Base-by-base conservation (phyloP, 148 eudicot species). In the Nepenthes gracilis region DNA sequence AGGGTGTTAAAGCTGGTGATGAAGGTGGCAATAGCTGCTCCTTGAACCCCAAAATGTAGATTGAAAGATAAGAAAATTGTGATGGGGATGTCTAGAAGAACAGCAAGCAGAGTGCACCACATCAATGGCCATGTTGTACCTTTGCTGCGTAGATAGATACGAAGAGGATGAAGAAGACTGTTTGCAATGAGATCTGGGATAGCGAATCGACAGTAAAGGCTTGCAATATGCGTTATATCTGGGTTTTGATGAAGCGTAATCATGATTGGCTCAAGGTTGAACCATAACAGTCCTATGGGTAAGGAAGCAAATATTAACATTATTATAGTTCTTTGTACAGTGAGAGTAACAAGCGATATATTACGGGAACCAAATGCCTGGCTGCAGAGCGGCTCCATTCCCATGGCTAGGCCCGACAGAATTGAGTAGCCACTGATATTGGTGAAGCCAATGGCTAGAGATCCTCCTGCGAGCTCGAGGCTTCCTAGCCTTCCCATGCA, bases 381-480 rank as follows among this genome's bases (percentile, higher is more conserved):
- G 86, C 93, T 89, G 64, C 93, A 89, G 15, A 89, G 72, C 47
- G 96, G 96, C 68, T 89, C 96, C 93, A 89, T 83, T 36, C 96
- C 96, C 85, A 75, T 77, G 66, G 96, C 87, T 58, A 89, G 79
- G 56, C 96, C 96, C 35, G 80, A 85, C 33, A 89, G 67, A 56
- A 89, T 84, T 4, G 96, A 89, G 80, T 89, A 85, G 56, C 93
- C 96, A 7, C 77, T 85, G 58, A 89, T 89, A 70, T 89, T 89
- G 70, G 93, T 76, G 81, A 89, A 86, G 38, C 96, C 94, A 34
- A 89, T 86, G 63, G 96, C 96, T 64, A 89, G 73, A 64, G 96
- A 89, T 14, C 94, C 90, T 6, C 94, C 94, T 33, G 96, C 96
- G 23, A 89, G 87, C 67, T 89, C 96, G 13, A 81, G 64, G 68